A percentile compares a stretch with the other conserved stretches of the same genome.
These are phyloP conservation scores for Linnemannia exigua DNA, from an alignment of 192 early-diverging fungal species.

Conservation along the genomic window DNA sequence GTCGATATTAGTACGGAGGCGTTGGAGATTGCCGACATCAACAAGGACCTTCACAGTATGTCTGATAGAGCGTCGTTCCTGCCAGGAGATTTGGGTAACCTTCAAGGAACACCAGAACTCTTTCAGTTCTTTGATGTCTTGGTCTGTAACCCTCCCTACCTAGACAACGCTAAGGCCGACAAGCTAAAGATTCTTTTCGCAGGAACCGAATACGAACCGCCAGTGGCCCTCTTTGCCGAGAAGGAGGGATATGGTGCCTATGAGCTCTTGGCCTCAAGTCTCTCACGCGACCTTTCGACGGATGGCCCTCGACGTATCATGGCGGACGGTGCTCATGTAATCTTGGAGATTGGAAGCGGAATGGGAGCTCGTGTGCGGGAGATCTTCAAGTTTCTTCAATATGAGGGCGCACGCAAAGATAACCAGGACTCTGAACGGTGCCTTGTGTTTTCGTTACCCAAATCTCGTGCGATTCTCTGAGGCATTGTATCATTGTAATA, in stretches of 20 bases:
- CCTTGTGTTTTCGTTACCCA: constrained; percentile 59
- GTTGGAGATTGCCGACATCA: constrained; percentile 65
- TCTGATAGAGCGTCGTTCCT: constrained; percentile 51
- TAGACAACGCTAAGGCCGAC: constrained; percentile 52
- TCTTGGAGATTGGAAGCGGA: constrained; percentile 72
- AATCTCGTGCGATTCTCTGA: background rate
- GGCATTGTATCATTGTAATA: background rate
- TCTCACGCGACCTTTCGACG: constrained; percentile 11
- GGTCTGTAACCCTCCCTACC: constrained; percentile 83
- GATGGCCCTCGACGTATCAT: constrained; percentile 35
- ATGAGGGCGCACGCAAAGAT: constrained; percentile 60
- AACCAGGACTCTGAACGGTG: constrained; percentile 70
- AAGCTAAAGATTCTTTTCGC: constrained; percentile 52
- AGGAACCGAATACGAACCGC: constrained; percentile 68
- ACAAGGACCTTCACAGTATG: constrained; percentile 58
- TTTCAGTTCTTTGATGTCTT: constrained; percentile 68
- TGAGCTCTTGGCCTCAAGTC: constrained; percentile 53
- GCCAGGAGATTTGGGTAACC: constrained; percentile 59
- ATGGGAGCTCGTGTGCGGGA: constrained; percentile 66
- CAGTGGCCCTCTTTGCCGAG: constrained; percentile 73
- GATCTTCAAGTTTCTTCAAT: constrained; percentile 64
- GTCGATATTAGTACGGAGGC: constrained; percentile 74
- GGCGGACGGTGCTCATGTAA: constrained; percentile 46
- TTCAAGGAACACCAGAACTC: constrained; percentile 43
- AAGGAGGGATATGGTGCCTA: constrained; percentile 77